phyloP scores from a whole-genome alignment of 2,329 filamentous ascomycete genomes.

The Didymella pomorum region DNA sequence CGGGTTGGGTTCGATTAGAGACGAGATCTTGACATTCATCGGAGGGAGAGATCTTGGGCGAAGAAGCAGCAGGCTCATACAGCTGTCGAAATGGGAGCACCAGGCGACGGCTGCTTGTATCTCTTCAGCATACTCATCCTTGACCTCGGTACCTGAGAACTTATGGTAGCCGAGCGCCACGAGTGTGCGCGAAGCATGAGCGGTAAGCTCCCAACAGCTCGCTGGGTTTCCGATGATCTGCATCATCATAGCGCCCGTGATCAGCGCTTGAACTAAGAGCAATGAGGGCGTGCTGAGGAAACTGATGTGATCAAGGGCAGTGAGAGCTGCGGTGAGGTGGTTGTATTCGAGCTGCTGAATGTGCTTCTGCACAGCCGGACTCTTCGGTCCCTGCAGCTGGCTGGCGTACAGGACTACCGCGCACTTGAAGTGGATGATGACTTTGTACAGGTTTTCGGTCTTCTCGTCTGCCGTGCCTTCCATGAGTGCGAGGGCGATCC shows the following conservation, averaged over 20 bases:
- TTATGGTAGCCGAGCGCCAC: slow-evolving; percentile 45
- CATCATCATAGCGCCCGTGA: slow-evolving; percentile 45
- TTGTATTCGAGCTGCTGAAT: slow-evolving; percentile 39
- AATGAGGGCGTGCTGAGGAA: slow-evolving; percentile 40
- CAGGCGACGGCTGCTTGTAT: slow-evolving; percentile 41
- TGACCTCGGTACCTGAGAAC: slow-evolving; percentile 24
- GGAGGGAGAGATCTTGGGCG: slow-evolving; percentile 42
- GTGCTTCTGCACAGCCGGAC: slow-evolving; percentile 33
- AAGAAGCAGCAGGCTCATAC: slow-evolving; percentile 42
- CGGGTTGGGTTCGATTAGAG: slow-evolving; percentile 35
- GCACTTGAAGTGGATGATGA: slow-evolving; percentile 45
- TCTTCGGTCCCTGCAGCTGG: slow-evolving; percentile 36
- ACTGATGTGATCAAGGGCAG: slow-evolving; percentile 40
- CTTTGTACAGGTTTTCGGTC: slow-evolving; percentile 41
- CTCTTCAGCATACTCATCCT: slow-evolving; percentile 35
- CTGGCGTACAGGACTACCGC: slow-evolving; percentile 36
- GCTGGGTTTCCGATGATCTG: slow-evolving; percentile 46
- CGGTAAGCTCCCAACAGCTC: slow-evolving; percentile 43
- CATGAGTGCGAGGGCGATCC: slow-evolving; percentile 41
- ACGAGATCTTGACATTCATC: slow-evolving; percentile 35
- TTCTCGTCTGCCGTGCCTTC: slow-evolving; percentile 40
- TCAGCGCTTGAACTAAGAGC: slow-evolving; percentile 40
- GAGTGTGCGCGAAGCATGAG: slow-evolving; percentile 43
- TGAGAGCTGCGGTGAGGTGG: slow-evolving; percentile 42
- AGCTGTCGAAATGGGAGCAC: slow-evolving; percentile 44